Base-by-base conservation (phyloP, 139 green algal species). In the Asterochloris sp. region DNA sequence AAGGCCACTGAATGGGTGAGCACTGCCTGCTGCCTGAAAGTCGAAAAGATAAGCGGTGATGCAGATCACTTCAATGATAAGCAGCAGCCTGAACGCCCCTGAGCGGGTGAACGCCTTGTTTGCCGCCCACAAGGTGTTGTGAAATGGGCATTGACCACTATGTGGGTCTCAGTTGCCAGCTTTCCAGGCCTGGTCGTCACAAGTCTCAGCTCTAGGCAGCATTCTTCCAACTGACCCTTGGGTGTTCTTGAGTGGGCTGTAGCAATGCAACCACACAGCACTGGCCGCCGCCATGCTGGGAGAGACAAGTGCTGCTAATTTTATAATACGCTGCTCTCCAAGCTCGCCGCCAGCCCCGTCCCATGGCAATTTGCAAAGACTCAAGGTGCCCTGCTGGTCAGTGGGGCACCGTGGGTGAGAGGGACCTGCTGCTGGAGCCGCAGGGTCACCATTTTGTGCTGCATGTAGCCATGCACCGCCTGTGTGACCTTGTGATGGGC, bases 401-500 rank as follows among this genome's bases (percentile, higher is more conserved):
- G 64, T 16, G 15, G 16, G 64, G 16, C 64, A 14, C n/a, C n/a
- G n/a, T n/a, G n/a, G n/a, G n/a, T n/a, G n/a, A n/a, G n/a, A n/a
- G n/a, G n/a, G n/a, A n/a, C n/a, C n/a, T n/a, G n/a, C n/a, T n/a
- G n/a, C n/a, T n/a, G n/a, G n/a, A n/a, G n/a, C n/a, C n/a, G n/a
- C n/a, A n/a, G n/a, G n/a, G n/a, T n/a, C 66, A 71, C 66, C 17
- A 71, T 26, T 21, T 8, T 71, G 66, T 71, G 66, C 66, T 38
- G 26, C 19, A 86, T 67, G 63, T 89, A 54, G 74, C 86, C 69
- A 66, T 62, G 28, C 80, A 89, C 60, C 82, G 89, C n/a, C 71
- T 87, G 64, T 62, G 82, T 21, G 73, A 73, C 26, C 68, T 92
- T 54, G 85, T 89, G 73, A 84, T 87, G 24, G 83, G 83, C 74